Conservation (phyloP, 345 rosid genomes). For the Brassica incana region DNA sequence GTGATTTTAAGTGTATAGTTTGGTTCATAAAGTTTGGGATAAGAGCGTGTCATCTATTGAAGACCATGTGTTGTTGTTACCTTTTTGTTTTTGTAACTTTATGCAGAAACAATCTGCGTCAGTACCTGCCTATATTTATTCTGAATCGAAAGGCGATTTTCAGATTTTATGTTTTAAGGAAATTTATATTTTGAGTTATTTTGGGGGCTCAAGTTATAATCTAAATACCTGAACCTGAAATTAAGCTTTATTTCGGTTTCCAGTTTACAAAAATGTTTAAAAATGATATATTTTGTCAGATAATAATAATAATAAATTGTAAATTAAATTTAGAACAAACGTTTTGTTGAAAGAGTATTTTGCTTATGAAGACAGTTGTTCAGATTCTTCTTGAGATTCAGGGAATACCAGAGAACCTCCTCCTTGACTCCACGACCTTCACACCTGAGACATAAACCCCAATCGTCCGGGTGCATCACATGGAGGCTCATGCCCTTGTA, state of each 20-base stretch:
- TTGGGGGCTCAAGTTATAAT: too few species aligned
- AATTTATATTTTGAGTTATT: too few species aligned
- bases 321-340: too few species aligned
- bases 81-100: slow-evolving; percentile 3
- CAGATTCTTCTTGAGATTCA: neutral
- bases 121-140: too few species aligned
- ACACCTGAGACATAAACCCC: slow-evolving; percentile 75
- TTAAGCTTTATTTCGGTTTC: too few species aligned
- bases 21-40: too few species aligned
- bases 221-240: too few species aligned
- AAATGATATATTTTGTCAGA: neutral
- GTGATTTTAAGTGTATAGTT: neutral
- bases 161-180: too few species aligned
- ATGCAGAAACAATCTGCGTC: neutral
- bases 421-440: slow-evolving; percentile 58
- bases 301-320: neutral
- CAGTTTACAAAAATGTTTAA: too few species aligned
- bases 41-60: slow-evolving; percentile 1
- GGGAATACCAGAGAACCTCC: neutral
- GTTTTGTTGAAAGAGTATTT: neutral
- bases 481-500: too few species aligned
- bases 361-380: slow-evolving; percentile 2
- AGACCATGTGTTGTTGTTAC: slow-evolving; percentile 9
- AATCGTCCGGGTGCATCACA: too few species aligned
- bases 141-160: too few species aligned